Conservation (phyloP, 352 stramenopile species). For the Pythium monospermum region DNA sequence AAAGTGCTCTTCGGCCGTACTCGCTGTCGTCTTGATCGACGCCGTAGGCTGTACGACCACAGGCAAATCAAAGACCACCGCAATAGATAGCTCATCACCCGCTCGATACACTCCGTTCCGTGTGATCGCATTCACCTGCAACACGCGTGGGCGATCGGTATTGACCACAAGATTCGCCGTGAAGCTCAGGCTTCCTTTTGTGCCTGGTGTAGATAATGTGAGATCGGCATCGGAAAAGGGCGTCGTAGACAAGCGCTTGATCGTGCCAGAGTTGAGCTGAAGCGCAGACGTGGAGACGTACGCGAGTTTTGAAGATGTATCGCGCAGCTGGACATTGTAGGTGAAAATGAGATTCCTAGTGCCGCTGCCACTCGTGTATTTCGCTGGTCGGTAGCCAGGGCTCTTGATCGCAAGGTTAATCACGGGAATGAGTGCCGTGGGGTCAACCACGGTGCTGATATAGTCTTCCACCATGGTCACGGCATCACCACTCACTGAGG, state of each 20-base stretch:
- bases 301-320: conserved; percentile 38
- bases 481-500: conserved; percentile 32
- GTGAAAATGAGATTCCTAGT: conserved; percentile 42
- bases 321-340: conserved; percentile 54
- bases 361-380: conserved; percentile 43
- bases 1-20: conserved; percentile 22
- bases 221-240: conserved; percentile 47
- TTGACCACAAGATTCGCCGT: conserved; percentile 41
- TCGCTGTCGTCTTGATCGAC: conserved; percentile 35
- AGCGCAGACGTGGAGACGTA: conserved; percentile 46
- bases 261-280: conserved; percentile 41
- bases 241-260: conserved; percentile 46
- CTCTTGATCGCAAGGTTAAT: conserved; percentile 33
- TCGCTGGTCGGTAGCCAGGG: conserved; percentile 43
- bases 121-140: conserved; percentile 41
- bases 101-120: conserved; percentile 54
- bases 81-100: conserved; percentile 40
- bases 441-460: conserved; percentile 32
- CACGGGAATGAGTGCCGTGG: too few species aligned
- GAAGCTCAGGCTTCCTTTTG: conserved; percentile 31
- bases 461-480: conserved; percentile 58
- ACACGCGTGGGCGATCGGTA: conserved; percentile 34
- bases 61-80: conserved; percentile 45
- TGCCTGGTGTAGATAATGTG: conserved; percentile 38
- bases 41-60: conserved; percentile 33